Evolutionary conservation across 2,329 filamentous ascomycete species (phyloP).

Genomic region (Exophiala oligosperma): DNA sequence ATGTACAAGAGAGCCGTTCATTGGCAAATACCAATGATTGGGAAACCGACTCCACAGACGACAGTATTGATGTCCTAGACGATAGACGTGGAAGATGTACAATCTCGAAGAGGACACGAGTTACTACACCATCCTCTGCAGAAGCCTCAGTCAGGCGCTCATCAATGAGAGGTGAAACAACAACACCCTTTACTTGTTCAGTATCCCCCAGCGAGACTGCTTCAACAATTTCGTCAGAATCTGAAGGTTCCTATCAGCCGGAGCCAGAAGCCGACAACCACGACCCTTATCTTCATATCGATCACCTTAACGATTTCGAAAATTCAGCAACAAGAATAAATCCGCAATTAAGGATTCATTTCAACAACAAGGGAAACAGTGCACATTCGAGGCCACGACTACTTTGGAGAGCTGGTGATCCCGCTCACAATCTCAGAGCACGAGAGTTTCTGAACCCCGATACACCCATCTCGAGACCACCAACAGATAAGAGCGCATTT

Average conservation of each 20-base stretch:
- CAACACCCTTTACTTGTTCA: not conserved
- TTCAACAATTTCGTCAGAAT: not conserved
- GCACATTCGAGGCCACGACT: not conserved
- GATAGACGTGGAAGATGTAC: not conserved
- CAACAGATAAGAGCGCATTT: not conserved
- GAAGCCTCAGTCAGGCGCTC: not conserved
- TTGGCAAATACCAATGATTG: too few relatives aligned
- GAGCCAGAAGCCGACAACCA: not conserved
- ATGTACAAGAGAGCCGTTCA: too few relatives aligned
- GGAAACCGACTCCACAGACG: not conserved
- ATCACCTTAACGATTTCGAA: not conserved
- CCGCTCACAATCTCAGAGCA: constrained; percentile 9
- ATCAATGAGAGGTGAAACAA: not conserved
- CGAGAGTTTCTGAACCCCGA: constrained; percentile 3
- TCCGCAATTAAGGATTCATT: constrained; percentile 4
- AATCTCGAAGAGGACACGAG: not conserved
- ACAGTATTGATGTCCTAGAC: not conserved
- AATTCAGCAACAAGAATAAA: not conserved
- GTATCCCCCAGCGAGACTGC: not conserved
- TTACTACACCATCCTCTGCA: not conserved
- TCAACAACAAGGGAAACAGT: constrained; percentile 1
- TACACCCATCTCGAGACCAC: not conserved
- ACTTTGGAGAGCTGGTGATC: constrained; percentile 15
- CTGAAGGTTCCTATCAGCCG: not conserved
- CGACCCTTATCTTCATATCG: not conserved